Conservation (phyloP, 176 grass and related monocot species). For the Avena insularis region DNA sequence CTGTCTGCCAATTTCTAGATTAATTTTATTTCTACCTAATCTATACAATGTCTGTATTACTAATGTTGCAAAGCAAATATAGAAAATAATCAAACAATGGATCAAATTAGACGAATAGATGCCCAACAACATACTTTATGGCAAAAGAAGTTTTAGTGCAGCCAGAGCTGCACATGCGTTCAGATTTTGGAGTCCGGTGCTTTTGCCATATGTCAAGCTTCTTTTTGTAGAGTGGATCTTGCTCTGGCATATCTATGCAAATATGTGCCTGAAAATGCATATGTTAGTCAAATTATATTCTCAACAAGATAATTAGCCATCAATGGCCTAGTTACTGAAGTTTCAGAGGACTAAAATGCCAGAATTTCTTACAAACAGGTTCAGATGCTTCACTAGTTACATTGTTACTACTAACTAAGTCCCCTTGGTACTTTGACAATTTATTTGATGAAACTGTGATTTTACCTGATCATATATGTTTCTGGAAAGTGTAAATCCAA, state of each 20-base stretch:
- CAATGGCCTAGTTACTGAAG: not conserved
- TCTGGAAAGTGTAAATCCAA: constrained; percentile 79
- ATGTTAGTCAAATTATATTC: not conserved
- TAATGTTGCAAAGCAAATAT: constrained; percentile 3
- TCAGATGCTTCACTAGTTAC: not conserved
- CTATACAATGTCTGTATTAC: not conserved
- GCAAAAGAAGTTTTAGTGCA: constrained; percentile 43
- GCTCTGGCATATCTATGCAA: constrained; percentile 54
- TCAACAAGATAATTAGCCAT: not conserved
- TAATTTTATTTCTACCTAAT: constrained; percentile 22
- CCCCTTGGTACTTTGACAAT: not conserved
- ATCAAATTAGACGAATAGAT: not conserved
- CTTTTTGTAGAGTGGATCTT: constrained; percentile 58
- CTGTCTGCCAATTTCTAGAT: not conserved
- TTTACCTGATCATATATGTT: constrained; percentile 87
- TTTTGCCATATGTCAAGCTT: constrained; percentile 63
- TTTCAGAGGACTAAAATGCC: not conserved
- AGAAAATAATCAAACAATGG: constrained; percentile 23
- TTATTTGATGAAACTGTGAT: constrained; percentile 4
- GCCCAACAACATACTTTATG: constrained; percentile 65
- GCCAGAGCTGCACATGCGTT: constrained; percentile 33
- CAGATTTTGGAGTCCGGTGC: constrained; percentile 50
- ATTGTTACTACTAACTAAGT: constrained; percentile 6
- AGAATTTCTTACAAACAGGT: not conserved
- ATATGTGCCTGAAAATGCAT: constrained; percentile 55